Percentiles rank a stretch among this genome's conserved stretches.
phyloP scores from a whole-genome alignment of 1,284 basidiomycete genomes.

The Papiliotrema fonsecae region DNA sequence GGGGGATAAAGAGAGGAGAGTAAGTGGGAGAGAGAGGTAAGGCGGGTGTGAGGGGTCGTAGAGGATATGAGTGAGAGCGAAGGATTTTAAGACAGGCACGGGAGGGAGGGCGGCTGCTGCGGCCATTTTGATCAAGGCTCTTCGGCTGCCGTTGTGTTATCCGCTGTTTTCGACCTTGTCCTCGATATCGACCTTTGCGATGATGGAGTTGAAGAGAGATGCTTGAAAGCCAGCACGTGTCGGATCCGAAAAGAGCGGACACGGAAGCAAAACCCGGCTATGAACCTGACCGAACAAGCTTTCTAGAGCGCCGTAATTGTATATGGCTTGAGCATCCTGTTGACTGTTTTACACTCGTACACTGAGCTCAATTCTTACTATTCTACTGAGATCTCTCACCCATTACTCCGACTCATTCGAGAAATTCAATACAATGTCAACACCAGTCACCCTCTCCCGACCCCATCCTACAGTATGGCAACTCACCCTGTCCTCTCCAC shows the following conservation, averaged over 20 bases:
- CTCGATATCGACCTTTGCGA: too few relatives aligned
- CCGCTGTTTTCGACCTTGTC: too few relatives aligned
- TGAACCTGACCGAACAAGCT: too few relatives aligned
- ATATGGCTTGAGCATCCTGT: neutral
- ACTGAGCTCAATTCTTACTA: too few relatives aligned
- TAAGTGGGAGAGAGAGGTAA: slow-evolving; percentile 38
- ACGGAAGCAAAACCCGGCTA: too few relatives aligned
- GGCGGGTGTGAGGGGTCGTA: slow-evolving; percentile 34
- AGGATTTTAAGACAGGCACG: slow-evolving; percentile 34
- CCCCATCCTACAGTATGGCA: slow-evolving; percentile 35
- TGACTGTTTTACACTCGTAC: neutral
- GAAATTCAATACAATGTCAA: slow-evolving; percentile 3
- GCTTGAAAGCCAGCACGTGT: too few relatives aligned
- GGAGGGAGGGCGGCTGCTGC: slow-evolving; percentile 1
- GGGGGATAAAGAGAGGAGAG: slow-evolving; percentile 42
- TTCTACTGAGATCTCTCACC: neutral
- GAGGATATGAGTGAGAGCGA: slow-evolving; percentile 41
- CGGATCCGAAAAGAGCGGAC: too few relatives aligned
- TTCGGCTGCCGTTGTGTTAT: too few relatives aligned
- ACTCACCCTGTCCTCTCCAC: slow-evolving; percentile 39
- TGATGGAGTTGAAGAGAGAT: too few relatives aligned
- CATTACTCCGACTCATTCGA: neutral
- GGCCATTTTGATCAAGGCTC: neutral
- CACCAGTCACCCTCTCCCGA: slow-evolving; percentile 25
- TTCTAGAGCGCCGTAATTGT: too few relatives aligned